Evolutionary conservation across 805 yeast genomes (phyloP).

Genomic region (Lipomyces sp.): DNA sequence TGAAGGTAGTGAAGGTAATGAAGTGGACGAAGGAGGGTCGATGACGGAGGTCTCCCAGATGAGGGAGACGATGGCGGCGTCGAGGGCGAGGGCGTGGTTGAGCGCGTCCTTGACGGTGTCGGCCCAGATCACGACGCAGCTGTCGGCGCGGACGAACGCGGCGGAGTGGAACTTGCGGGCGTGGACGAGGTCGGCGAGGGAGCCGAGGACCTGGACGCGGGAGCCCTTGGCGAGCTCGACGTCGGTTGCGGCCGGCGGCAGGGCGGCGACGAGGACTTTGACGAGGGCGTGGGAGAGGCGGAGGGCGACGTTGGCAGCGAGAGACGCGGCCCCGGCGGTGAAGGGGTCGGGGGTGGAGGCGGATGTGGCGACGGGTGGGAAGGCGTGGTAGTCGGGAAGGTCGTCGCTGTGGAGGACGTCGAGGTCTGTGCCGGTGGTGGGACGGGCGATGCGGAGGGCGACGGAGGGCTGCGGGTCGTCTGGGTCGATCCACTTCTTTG

Average conservation of each 20-base stretch:
- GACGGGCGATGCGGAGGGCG: slow-evolving; percentile 1
- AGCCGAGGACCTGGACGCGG: not conserved
- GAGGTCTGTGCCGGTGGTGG: too few species aligned
- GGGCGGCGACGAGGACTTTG: not conserved
- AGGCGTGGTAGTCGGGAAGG: slow-evolving; percentile 5
- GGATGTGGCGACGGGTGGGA: slow-evolving; percentile 4
- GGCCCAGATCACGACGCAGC: not conserved
- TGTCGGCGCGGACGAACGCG: not conserved
- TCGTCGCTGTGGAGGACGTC: too few species aligned
- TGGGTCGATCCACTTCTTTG: slow-evolving; percentile 9
- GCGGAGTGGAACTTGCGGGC: not conserved
- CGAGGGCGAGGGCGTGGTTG: not conserved
- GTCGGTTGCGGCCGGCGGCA: not conserved
- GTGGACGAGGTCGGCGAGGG: not conserved
- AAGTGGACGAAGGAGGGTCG: not conserved
- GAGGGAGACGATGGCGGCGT: too few species aligned
- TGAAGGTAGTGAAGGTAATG: not conserved
- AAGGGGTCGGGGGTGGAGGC: too few species aligned
- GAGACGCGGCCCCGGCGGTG: too few species aligned
- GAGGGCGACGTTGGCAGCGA: not conserved
- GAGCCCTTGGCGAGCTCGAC: not conserved
- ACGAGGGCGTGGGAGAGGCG: not conserved
- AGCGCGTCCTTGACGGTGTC: not conserved
- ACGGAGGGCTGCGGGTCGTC: not conserved
- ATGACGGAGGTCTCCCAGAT: too few species aligned